Evolutionary conservation across 2,329 filamentous ascomycete genomes (phyloP), one percentile per base, ranked within the genome.

Genomic region (Aspergillus transmontanensis): DNA sequence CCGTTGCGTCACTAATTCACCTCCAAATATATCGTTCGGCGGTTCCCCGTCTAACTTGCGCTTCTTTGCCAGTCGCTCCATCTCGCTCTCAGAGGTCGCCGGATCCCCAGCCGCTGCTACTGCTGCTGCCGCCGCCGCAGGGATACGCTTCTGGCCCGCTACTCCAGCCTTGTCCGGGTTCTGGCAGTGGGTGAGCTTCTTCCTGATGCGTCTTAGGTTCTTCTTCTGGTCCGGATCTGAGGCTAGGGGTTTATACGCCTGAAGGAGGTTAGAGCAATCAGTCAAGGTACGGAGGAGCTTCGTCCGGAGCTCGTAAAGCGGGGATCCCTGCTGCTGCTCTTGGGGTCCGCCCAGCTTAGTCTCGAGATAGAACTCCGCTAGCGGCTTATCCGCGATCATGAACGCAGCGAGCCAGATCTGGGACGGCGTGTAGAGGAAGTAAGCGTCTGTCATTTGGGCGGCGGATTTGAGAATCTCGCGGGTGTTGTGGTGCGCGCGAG

Each of bases 341-440:
- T 48, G 65, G 16, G 63, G 58, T 1, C 69, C 68, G 14, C 75
- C 76, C n/a, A 83, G 64, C 68, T 83, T 83, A 1, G 74, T 74
- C 32, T 81, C 76, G 21, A 83, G 71, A 66, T 82, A 83, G 64
- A 79, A 80, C 60, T 80, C 73, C 1, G 77, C 75, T 6, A 83
- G 71, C 2, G 79, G 78, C 30, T 73, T 70, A 74, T 98, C 94
- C 0, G 89, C 91, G 58, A 96, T 85, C 16, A 90, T 83, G 32
- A 97, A 80, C 0, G 94, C 89, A 0, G 92, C 90, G 64, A 98
- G 85, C 89, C 94, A 94, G 75, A 98, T 96, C 77, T 99, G 95
- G 28, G 92, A 91, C 0, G 95, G 95, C 0, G 94, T 94, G 80
- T 92, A 98, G 78, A 97, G 90, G 79, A 98, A 97, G 80, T 98